A percentile compares a stretch with the other conserved stretches of the same genome.
These are phyloP conservation scores for Pleomassaria siparia DNA, from an alignment of 2,329 filamentous ascomycete species.

Conservation along the genomic window DNA sequence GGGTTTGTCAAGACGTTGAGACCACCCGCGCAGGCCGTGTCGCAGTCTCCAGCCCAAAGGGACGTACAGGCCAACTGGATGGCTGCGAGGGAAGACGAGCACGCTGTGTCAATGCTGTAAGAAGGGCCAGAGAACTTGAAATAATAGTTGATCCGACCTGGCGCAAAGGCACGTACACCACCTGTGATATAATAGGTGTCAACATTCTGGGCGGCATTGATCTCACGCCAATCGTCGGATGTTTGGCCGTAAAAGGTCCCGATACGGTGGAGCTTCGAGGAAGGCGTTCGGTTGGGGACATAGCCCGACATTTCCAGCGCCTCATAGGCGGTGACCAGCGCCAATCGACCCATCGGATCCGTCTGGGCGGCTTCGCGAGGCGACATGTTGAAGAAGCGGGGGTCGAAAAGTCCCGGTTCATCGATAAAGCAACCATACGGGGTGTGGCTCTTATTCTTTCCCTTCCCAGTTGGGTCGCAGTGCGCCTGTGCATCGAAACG, in stretches of 20 bases:
- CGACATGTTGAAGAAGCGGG: constrained; percentile 87
- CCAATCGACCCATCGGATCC: constrained; percentile 78
- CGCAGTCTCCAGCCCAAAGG: constrained; percentile 73
- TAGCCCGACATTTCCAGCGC: constrained; percentile 81
- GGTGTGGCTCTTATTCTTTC: constrained; percentile 74
- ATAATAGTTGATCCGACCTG: constrained; percentile 72
- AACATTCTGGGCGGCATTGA: constrained; percentile 71
- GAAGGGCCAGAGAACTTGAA: constrained; percentile 76
- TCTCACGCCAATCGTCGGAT: constrained; percentile 75
- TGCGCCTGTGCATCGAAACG: constrained; percentile 75
- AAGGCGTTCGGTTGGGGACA: constrained; percentile 70
- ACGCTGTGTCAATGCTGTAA: constrained; percentile 75
- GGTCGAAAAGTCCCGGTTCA: constrained; percentile 75
- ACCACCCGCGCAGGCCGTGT: constrained; percentile 79
- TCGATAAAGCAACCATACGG: constrained; percentile 76
- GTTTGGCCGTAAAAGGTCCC: constrained; percentile 76
- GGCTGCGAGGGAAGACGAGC: constrained; percentile 72
- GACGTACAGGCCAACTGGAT: constrained; percentile 73
- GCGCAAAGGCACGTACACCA: constrained; percentile 62
- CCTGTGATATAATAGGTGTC: constrained; percentile 69
- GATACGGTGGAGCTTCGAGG: constrained; percentile 64
- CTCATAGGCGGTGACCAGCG: constrained; percentile 76
- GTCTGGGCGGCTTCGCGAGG: constrained; percentile 78
- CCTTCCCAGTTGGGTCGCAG: constrained; percentile 70
- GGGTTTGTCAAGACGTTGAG: constrained; percentile 78